Base-by-base conservation (phyloP, 2,329 filamentous ascomycete species). In the Sphaerulina vaccinii region DNA sequence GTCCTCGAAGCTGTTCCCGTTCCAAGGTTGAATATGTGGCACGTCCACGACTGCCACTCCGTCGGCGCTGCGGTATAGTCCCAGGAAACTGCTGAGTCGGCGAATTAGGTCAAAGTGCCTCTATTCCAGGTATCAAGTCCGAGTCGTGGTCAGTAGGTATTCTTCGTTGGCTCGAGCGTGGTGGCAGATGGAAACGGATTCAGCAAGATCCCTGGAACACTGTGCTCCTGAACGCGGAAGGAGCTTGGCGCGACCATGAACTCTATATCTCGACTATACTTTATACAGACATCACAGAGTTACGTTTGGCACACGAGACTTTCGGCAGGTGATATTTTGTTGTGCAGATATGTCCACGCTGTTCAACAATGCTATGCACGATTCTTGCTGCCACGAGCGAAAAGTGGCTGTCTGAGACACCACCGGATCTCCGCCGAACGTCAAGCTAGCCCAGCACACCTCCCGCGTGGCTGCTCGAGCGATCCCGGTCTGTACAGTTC, bases 51-150 rank as follows among this genome's bases (percentile, higher is more conserved):
- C n/a, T n/a, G n/a, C n/a, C n/a, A n/a, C n/a, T n/a, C n/a, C n/a
- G n/a, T n/a, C n/a, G n/a, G n/a, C 15, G 23, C 40, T 29, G 40
- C 40, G 24, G 27, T 32, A 38, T 38, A 11, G 4, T 38, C 15
- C n/a, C 35, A 38, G 35, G 15, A 16, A n/a, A 13, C 27, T 32
- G 8, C 27, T 11, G 27, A 32, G 5, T 10, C 9, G 27, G 27
- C n/a, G 27, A 11, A 3, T 10, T 32, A 32, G 27, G 27, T 32
- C n/a, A 10, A 4, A 13, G 4, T 10, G 5, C 27, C 27, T 32
- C 10, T 32, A 32, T 3, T 51, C 49, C 49, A 51, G 51, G 51
- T 54, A 45, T 49, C 51, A 47, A 15, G 38, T 32, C 36, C 45
- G 45, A 49, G 51, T 49, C 45, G 51, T 49, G 45, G 15, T 6